Evolutionary conservation across 495 filamentous ascomycete genomes (phyloP), one percentile per base, ranked within the genome.

Genomic region (Penicillium bialowiezense): DNA sequence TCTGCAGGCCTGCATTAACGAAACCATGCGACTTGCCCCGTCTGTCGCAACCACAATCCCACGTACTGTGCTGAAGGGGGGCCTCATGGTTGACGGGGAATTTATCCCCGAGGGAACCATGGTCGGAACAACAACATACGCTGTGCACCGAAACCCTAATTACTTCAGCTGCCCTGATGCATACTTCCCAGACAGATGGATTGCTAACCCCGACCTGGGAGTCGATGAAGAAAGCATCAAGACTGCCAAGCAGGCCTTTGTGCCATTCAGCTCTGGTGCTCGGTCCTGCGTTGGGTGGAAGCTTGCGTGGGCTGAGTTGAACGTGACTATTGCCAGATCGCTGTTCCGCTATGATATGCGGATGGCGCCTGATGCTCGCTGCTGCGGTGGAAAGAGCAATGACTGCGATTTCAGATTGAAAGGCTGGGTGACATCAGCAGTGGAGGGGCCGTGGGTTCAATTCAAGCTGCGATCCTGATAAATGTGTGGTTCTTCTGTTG

Each of bases 11-110:
- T 78, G 84, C 64, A 82, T 90, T 57, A 85, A 90, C 60, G 88
- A 91, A 53, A 72, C 82, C 5, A 78, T 91, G 74, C 82, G 88
- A 33, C 67, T 91, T 46, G 79, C 79, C 0, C 87, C 87, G 12
- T 75, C 85, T 0, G 84, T 89, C 4, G 69, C 74, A 24, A 79
- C 78, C 9, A 65, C 79, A 3, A 62, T 87, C 0, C 82, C 84
- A 1, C 80, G 87, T 29, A 71, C 79, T 52, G 85, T 89, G 5
- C 71, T 83, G 3, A 44, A 70, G 1, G 86, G 85, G 35, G 86
- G 86, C 12, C 66, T 77, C 4, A 71, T 64, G 14, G 73, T 89
- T 42, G 78, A 81, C 54, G 78, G 76, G 32, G 64, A 80, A 28
- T 64, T 55, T 50, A 62, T 87, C 18, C 81, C 84, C 3, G 69